Base-by-base conservation (phyloP, 1,284 basidiomycete genomes). In the Papiliotrema nemorosa region DNA sequence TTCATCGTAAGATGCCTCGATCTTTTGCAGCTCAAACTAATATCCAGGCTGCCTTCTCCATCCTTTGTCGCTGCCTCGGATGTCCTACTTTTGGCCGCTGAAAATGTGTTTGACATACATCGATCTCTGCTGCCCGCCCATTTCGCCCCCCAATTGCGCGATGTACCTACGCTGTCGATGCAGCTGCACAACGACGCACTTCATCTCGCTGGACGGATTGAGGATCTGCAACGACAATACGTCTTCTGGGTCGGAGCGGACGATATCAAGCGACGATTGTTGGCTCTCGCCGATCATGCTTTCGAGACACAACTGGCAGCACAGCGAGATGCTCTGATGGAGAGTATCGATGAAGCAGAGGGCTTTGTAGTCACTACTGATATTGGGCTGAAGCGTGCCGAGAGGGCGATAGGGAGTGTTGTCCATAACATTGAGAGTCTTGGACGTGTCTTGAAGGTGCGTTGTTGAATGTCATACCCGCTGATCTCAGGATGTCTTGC, bases 131-230 rank as follows among this genome's bases (percentile, higher is more conserved):
- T 88, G 69, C 89, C 88, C n/a, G 80, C 86, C 6, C 79, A 80
- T 37, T 85, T 85, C 57, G 74, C 78, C 1, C 64, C 76, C 21
- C 76, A 79, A 24, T 73, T 90, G 34, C 64, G 74, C 14, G 74
- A 79, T 31, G 79, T 81, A 0, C 78, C 85, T 4, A 81, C 82
- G 14, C 74, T 80, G 25, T 78, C 82, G 1, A 85, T 97, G 80
- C 83, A 86, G 46, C 88, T 89, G 66, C 84, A 87, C 22, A 97
- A 97, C 70, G 89, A 96, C 59, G 90, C 86, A 60, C 68, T 80
- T 24, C 91, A 86, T 69, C 76, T 97, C 13, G 72, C 78, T 0
- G 57, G 64, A 5, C 62, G 70, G 37, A 60, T 76, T 4, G 60
- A 47, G 25, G 52, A 77, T 72, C 39, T 77, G 81, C 66, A 67